Evolutionary conservation across 2,329 filamentous ascomycete species (phyloP), one percentile per base, ranked within the genome.

Genomic region (Westerdykella sp.): DNA sequence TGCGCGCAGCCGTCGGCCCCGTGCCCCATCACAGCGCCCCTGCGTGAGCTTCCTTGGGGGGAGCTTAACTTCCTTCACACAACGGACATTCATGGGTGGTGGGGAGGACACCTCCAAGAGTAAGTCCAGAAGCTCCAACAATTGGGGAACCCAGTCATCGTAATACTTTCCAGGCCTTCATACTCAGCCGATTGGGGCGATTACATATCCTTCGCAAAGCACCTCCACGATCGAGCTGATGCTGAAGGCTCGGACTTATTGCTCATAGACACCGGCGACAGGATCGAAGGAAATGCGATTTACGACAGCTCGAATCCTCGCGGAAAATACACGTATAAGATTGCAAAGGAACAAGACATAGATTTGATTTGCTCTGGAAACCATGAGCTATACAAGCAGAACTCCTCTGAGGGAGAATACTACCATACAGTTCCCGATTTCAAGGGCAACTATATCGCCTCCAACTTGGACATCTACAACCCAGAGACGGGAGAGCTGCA

Each of bases 111-210:
- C 73, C 71, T 97, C 5, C 84, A 90, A 72, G 93, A 98, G 83
- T 88, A 72, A 60, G 77, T 59, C 14, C 28, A 21, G 7, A 22
- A 21, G 18, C 36, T 34, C 31, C n/a, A n/a, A 18, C 16, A 34
- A 16, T 16, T 31, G 6, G n/a, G 7, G 3, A 35, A 35, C 9
- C 32, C n/a, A 15, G 13, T 7, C n/a, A 31, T 15, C 15, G 46
- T 54, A 39, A 56, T 50, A 7, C 34, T 14, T 22, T 22, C 12
- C 44, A 88, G 85, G 70, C 77, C 88, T 2, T 91, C 93, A 47
- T 98, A 94, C 68, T 90, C 87, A 6, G 91, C 88, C 37, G 93
- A 98, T 67, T 97, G 93, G 89, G 93, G 93, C 45, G 93, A 98
- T 69, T 98, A 97, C 68, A 78, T 97, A 57, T 96, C 91, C 6